Percentiles rank a stretch among this genome's conserved stretches.
Evolutionary conservation across 1,139 yeast genomes (phyloP).

Genomic region (Sugiyamaella grinbergsii): DNA sequence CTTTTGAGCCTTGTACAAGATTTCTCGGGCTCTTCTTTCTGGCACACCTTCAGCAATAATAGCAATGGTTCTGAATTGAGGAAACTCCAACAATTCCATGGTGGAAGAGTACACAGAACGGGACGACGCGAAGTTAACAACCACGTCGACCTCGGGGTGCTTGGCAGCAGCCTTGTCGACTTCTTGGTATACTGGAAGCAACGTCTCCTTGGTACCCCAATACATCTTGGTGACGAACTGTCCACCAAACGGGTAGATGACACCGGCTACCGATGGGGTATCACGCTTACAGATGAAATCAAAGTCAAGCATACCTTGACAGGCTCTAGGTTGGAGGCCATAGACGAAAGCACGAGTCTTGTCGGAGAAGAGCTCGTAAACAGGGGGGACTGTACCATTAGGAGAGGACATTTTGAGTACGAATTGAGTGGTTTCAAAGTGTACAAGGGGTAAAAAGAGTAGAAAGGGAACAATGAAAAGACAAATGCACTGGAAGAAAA

Average conservation of each 20-base stretch:
- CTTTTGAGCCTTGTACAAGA: conserved; percentile 47
- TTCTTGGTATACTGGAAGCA: conserved; percentile 50
- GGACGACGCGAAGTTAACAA: conserved; percentile 52
- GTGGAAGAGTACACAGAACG: conserved; percentile 52
- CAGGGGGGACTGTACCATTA: conserved; percentile 16
- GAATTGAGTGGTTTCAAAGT: background rate
- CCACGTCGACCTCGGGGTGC: conserved; percentile 53
- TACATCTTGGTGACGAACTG: conserved; percentile 51
- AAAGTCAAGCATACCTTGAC: conserved; percentile 54
- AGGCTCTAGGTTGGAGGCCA: conserved; percentile 50
- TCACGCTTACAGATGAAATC: conserved; percentile 51
- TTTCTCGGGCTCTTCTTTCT: conserved; percentile 53
- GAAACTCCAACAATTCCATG: conserved; percentile 50
- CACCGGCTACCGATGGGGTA: conserved; percentile 52
- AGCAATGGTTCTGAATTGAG: conserved; percentile 51
- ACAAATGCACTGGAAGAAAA: background rate
- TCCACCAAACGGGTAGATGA: conserved; percentile 52
- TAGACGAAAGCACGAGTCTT: conserved; percentile 50
- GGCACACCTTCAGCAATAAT: conserved; percentile 54
- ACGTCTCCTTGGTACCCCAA: conserved; percentile 54
- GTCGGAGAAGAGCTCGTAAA: conserved; percentile 47
- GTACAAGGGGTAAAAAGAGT: background rate
- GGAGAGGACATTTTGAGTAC: conserved; percentile 15
- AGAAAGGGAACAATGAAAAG: background rate
- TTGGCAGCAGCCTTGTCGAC: conserved; percentile 47